A percentile compares a stretch with the other conserved stretches of the same genome.
These are phyloP conservation scores for Acer yangbiense DNA, from an alignment of 345 rosid species.

Conservation along the genomic window DNA sequence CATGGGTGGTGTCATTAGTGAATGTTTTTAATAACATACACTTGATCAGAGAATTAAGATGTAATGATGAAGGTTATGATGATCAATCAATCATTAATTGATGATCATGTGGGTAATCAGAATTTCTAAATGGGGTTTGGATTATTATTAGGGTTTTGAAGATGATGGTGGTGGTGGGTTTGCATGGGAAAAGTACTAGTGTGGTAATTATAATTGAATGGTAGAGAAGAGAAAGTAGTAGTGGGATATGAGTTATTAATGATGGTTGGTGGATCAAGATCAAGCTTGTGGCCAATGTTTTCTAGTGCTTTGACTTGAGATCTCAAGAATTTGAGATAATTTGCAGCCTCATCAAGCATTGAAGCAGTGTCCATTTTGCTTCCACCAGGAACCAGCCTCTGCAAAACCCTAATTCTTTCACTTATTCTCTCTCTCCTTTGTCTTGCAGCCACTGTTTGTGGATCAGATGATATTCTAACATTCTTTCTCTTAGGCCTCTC, in stretches of 20 bases:
- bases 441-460: conserved; percentile 95
- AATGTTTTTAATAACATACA: conserved; percentile 6
- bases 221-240: conserved; percentile 41
- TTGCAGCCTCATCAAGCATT: conserved; percentile 99
- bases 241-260: neutral
- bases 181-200: conserved; percentile 42
- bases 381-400: conserved; percentile 93
- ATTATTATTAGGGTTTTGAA: conserved; percentile 53
- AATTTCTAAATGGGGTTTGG: conserved; percentile 8
- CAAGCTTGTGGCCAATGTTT: conserved; percentile 58
- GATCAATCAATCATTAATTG: neutral
- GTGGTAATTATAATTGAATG: conserved; percentile 25
- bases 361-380: conserved; percentile 97
- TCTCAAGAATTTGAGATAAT: conserved; percentile 85
- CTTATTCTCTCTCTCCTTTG: conserved; percentile 94
- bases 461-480: conserved; percentile 81
- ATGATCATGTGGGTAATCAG: conserved; percentile 20
- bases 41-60: conserved; percentile 15
- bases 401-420: conserved; percentile 92
- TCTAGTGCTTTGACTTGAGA: conserved; percentile 85
- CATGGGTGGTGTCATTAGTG: conserved; percentile 28
- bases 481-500: conserved; percentile 91
- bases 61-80: conserved; percentile 35
- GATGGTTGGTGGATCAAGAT: neutral
- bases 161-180: conserved; percentile 26